These are phyloP conservation scores for Paraconiothyrium sp. DNA, from an alignment of 2,329 filamentous ascomycete genomes.

Conservation along the genomic window DNA sequence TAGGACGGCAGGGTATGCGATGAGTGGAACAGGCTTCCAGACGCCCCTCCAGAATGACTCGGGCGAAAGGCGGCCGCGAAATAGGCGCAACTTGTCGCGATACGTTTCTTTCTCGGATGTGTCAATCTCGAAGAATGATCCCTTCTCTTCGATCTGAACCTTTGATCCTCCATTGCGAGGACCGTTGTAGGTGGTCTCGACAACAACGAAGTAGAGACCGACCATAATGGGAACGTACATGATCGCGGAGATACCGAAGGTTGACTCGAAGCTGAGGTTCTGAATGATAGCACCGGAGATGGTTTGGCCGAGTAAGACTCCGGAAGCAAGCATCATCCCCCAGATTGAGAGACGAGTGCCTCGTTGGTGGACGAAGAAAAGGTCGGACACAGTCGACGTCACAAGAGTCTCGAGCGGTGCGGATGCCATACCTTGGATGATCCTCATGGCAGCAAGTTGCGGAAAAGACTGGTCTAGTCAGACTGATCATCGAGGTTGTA, in stretches of 20 bases:
- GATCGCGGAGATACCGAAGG: constrained; percentile 55
- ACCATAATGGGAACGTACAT: constrained; percentile 55
- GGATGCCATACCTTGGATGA: constrained; percentile 85
- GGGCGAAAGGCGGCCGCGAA: constrained; percentile 38
- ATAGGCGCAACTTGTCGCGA: constrained; percentile 34
- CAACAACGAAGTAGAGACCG: constrained; percentile 56
- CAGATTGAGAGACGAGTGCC: constrained; percentile 85
- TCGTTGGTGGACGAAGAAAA: constrained; percentile 89
- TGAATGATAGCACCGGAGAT: constrained; percentile 55
- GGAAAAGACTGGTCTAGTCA: constrained; percentile 41
- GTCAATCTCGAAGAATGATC: constrained; percentile 29
- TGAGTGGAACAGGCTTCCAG: constrained; percentile 75
- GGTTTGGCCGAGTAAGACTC: constrained; percentile 55
- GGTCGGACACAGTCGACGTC: constrained; percentile 86
- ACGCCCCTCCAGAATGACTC: constrained; percentile 47
- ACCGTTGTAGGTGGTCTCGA: constrained; percentile 54
- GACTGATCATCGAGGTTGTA: neutral
- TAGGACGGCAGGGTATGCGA: constrained; percentile 84
- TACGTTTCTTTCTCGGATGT: constrained; percentile 36
- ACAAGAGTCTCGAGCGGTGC: constrained; percentile 91
- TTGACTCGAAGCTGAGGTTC: constrained; percentile 52
- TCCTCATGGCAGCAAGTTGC: constrained; percentile 63
- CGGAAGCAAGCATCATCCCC: constrained; percentile 47
- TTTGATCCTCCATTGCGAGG: constrained; percentile 30
- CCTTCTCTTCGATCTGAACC: constrained; percentile 35